Conservation (phyloP, 805 yeast genomes). For the Lipomyces orientalis region DNA sequence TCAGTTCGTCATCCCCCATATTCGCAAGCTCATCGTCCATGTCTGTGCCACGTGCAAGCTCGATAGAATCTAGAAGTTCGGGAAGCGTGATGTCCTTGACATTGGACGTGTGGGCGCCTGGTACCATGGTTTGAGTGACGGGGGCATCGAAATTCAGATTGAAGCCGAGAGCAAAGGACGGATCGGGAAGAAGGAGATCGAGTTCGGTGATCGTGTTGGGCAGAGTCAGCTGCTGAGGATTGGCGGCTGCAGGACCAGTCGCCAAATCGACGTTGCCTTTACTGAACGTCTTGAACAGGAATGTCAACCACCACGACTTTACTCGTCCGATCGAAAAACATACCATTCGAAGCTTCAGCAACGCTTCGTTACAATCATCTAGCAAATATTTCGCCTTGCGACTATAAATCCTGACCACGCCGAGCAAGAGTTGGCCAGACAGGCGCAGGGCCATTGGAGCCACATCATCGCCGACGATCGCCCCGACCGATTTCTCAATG, state of each 20-base stretch:
- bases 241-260: constrained; percentile 61
- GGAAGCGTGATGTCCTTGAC: constrained; percentile 38
- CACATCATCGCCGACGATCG: constrained; percentile 56
- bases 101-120: constrained; percentile 30
- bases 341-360: constrained; percentile 68
- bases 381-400: constrained; percentile 80
- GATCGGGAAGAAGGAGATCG: constrained; percentile 55
- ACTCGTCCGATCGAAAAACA: neutral
- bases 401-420: constrained; percentile 85
- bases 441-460: constrained; percentile 77
- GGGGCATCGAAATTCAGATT: constrained; percentile 39
- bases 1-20: constrained; percentile 54
- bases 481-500: constrained; percentile 68
- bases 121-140: constrained; percentile 35
- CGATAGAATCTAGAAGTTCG: constrained; percentile 64
- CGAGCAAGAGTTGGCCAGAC: constrained; percentile 84
- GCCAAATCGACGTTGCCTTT: constrained; percentile 59
- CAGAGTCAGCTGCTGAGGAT: constrained; percentile 64
- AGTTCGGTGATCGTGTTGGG: constrained; percentile 80
- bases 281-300: constrained; percentile 37
- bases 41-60: constrained; percentile 60
- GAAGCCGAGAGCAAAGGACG: constrained; percentile 39
- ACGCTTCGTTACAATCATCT: constrained; percentile 81
- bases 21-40: constrained; percentile 46
- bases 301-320: neutral